Evolutionary conservation across 108 stramenopile species (phyloP).

Genomic region (Aurantiochytrium sp.): DNA sequence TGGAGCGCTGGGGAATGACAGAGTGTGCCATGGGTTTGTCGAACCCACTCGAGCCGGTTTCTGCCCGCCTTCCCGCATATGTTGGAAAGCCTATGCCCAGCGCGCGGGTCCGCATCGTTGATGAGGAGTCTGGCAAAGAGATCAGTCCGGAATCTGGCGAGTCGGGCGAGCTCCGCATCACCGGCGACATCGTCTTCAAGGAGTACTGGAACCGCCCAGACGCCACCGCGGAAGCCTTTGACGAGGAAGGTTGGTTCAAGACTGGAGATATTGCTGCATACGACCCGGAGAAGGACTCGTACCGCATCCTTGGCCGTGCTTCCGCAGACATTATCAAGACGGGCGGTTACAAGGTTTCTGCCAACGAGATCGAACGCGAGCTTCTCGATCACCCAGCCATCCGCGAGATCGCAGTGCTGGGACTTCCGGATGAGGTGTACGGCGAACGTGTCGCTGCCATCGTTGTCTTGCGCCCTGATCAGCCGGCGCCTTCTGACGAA

Average conservation of each 20-base stretch:
- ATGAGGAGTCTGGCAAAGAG: not conserved
- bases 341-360: constrained; percentile 33
- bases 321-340: constrained; percentile 32
- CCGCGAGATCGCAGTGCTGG: constrained; percentile 21
- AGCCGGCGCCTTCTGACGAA: not conserved
- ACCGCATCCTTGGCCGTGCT: constrained; percentile 20
- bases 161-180: constrained; percentile 28
- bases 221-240: constrained; percentile 29
- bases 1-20: constrained; percentile 38
- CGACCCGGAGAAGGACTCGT: not conserved
- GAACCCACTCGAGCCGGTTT: constrained; percentile 17
- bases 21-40: constrained; percentile 34
- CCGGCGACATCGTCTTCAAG: constrained; percentile 8
- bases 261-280: constrained; percentile 26
- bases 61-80: not conserved
- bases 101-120: constrained; percentile 11
- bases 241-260: constrained; percentile 28
- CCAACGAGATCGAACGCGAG: constrained; percentile 28
- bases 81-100: constrained; percentile 27
- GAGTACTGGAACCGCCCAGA: constrained; percentile 13
- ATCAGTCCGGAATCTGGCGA: not conserved
- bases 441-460: not conserved
- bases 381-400: constrained; percentile 17
- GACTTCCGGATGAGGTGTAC: not conserved
- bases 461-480: not conserved